Evolutionary conservation across 1,139 yeast genomes (phyloP).

Genomic region (Suhomyces panamericanus): DNA sequence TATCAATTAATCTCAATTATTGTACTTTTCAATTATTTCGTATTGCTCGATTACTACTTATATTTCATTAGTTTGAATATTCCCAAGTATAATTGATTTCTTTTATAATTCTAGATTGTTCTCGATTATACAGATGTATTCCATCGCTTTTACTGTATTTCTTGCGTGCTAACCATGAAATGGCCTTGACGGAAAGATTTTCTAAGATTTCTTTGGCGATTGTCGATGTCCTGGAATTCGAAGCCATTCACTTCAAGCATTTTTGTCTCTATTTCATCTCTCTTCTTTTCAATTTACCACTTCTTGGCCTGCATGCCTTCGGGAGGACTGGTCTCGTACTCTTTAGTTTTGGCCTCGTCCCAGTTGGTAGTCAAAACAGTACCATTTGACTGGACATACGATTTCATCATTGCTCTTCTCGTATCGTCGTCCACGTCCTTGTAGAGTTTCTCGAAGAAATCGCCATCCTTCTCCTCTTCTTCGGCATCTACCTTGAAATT

Average conservation of each 20-base stretch:
- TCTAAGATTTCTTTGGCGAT: not conserved
- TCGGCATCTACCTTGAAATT: conserved; percentile 56
- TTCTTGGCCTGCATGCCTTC: conserved; percentile 58
- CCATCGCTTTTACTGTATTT: too few species aligned
- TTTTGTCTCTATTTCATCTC: too few species aligned
- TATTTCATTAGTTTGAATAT: too few species aligned
- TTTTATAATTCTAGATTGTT: not conserved
- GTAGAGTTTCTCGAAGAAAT: conserved; percentile 74
- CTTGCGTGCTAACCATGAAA: too few species aligned
- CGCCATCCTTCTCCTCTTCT: conserved; percentile 53
- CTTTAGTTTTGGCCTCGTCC: conserved; percentile 76
- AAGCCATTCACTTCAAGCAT: too few species aligned
- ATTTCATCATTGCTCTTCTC: conserved; percentile 93
- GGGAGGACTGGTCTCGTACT: conserved; percentile 75
- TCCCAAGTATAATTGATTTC: too few species aligned
- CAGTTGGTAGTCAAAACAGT: conserved; percentile 93
- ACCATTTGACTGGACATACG: conserved; percentile 91
- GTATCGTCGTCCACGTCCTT: conserved; percentile 86
- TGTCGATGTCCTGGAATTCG: too few species aligned
- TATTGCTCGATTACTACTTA: too few species aligned
- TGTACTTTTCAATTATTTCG: too few species aligned
- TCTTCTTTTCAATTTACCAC: conserved; percentile 27
- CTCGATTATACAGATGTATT: not conserved
- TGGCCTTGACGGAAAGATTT: too few species aligned
- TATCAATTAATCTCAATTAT: too few species aligned